A percentile compares a stretch with the other conserved stretches of the same genome.
Conservation (phyloP, 2,329 filamentous ascomycete genomes). For the Colletotrichum sp. region DNA sequence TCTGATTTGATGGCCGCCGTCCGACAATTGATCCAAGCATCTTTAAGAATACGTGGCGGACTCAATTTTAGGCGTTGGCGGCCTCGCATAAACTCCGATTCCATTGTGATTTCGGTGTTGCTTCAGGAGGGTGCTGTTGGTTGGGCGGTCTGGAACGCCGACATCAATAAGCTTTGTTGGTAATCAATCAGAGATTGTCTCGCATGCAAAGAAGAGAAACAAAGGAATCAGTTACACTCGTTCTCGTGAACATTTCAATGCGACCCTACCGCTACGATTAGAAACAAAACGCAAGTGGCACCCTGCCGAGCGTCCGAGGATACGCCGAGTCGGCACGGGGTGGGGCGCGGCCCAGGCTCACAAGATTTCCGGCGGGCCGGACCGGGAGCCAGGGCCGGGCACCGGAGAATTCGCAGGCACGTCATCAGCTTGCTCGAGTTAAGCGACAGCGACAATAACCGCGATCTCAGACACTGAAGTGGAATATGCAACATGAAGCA, state of each 20-base stretch:
- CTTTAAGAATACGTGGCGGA: rapidly evolving
- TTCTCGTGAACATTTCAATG: background rate
- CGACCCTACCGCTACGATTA: background rate
- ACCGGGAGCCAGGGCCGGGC: background rate
- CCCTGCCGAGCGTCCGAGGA: background rate
- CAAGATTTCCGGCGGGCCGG: background rate
- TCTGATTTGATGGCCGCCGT: too few species aligned
- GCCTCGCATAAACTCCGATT: background rate
- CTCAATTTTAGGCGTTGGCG: background rate
- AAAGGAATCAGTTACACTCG: background rate
- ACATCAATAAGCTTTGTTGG: background rate
- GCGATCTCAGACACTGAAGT: background rate
- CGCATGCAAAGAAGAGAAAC: background rate
- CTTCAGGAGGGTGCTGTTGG: background rate
- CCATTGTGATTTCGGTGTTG: background rate
- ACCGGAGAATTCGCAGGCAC: background rate
- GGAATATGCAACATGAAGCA: background rate
- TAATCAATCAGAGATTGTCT: background rate
- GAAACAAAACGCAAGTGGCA: background rate
- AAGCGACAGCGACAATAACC: background rate
- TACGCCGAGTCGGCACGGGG: background rate
- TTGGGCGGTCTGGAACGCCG: background rate
- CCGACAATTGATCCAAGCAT: background rate
- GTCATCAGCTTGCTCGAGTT: background rate
- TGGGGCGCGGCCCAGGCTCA: background rate